Evolutionary conservation across 805 yeast species (phyloP), one percentile per base, ranked within the genome.

Genomic region (Ogataea corticis): DNA sequence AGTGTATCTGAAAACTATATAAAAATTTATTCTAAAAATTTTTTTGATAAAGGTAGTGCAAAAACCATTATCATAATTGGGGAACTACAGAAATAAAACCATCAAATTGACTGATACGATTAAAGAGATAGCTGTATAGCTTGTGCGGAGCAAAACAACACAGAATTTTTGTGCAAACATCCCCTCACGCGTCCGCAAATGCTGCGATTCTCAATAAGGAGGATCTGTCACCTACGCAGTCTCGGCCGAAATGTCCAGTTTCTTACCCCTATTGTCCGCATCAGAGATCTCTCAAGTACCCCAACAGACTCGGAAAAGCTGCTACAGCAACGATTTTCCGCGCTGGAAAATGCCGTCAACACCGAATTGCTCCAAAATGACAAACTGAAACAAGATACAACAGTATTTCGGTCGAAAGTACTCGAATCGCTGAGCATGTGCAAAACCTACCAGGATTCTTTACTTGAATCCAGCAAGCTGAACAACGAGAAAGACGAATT

Each of bases 401-500:
- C 32, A 10, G 21, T 46, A 7, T 39, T 47, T 21, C 35, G 38
- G 10, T 34, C 50, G 3, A 46, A 48, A 18, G 46, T 48, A 2
- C 35, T 56, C 19, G 46, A 48, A 4, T 37, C 46, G 33, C 40
- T 62, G 35, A 52, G 38, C 32, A 51, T 41, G 37, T 62, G 57
- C 47, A 57, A 54, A 36, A 25, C 31, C 16, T 61, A 53, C 42
- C 70, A 65, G 35, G 57, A 58, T 19, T 34, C 55, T 4, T 45
- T 64, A 4, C 49, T 51, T 18, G 59, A 54, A 27, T 54, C 51
- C 12, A 51, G 50, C 38, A 56, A 59, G 37, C 30, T 57, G 15
- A 45, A 56, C 21, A 51, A 54, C 5, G 44, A 45, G 7, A 48
- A 55, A n/a, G 53, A 55, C 38, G 49, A 46, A 15, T 50, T 53